These are phyloP conservation scores for Parsonsia alboflavescens DNA, from an alignment of 257 asterid species.

Conservation along the genomic window DNA sequence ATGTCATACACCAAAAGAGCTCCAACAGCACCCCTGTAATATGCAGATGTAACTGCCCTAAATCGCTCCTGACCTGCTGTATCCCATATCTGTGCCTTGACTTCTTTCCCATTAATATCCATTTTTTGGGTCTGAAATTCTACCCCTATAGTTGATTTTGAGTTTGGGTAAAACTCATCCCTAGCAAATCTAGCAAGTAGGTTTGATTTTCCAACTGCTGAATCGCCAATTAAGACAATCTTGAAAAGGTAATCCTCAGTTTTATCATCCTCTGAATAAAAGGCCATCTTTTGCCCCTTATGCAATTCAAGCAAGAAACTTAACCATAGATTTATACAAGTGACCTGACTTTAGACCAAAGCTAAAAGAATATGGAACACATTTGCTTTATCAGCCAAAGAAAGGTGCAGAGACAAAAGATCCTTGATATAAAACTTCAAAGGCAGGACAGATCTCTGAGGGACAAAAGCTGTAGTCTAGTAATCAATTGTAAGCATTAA, in stretches of 20 bases:
- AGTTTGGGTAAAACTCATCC: conserved; percentile 83
- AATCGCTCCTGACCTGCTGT: conserved; percentile 99
- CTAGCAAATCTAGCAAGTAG: conserved; percentile 94
- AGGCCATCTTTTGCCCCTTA: conserved; percentile 55
- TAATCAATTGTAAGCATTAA: conserved; percentile 19
- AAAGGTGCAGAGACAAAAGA: conserved; percentile 10
- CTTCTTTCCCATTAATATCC: conserved; percentile 80
- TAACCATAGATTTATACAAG: conserved; percentile 20
- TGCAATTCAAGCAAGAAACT: conserved; percentile 31
- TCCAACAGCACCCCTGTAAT: conserved; percentile 97
- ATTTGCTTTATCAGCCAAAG: conserved; percentile 6
- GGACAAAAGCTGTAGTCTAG: conserved; percentile 24
- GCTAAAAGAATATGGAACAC: conserved; percentile 2
- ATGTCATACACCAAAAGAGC: conserved; percentile 92
- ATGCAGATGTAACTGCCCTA: conserved; percentile 96
- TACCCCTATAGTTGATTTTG: conserved; percentile 94
- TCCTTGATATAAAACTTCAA: conserved; percentile 30
- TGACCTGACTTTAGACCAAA: conserved; percentile 13
- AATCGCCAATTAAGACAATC: conserved; percentile 75
- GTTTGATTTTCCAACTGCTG: conserved; percentile 97
- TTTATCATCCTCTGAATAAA: conserved; percentile 48
- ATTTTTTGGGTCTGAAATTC: conserved; percentile 95
- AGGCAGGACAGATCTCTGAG: conserved; percentile 30
- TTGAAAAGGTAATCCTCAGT: conserved; percentile 84
- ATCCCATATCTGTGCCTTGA: conserved; percentile 97